Evolutionary conservation across 2,329 filamentous ascomycete species (phyloP), one percentile per base, ranked within the genome.

Genomic region (Fusarium sp.): DNA sequence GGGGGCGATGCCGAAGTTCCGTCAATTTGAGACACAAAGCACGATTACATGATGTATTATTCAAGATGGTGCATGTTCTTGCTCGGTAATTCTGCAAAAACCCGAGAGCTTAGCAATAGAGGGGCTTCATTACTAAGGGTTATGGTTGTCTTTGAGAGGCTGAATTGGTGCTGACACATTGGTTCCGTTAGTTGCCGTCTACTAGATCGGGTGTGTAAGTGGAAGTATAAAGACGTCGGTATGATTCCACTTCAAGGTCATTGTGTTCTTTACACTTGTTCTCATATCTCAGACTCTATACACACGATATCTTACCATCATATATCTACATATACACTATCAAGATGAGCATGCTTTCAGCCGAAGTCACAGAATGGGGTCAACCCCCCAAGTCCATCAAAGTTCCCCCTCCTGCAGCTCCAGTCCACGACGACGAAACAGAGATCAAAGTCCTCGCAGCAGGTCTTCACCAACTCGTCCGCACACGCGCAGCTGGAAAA

Each of bases 401-500:
- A 74, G 74, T 80, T 3, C 63, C 75, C n/a, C 78, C 81, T 42
- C 79, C 80, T 7, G 79, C 82, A 8, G 38, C 80, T 1, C 81
- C 85, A 20, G 65, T 77, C 18, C 50, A 72, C 48, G 73, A 76
- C 10, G 76, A 78, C 32, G 79, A 83, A 62, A 71, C 87, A 45
- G 85, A 85, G 57, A 81, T 90, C 78, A 85, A 83, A 68, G 81
- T 90, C 66, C 73, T 86, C 50, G 86, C 86, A 15, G 75, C 83
- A 5, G 87, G 86, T 32, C 79, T 88, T 17, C 87, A 89, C 75
- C 81, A 83, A 15, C 78, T 90, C 7, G 88, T 90, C 45, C 85
- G 85, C 52, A 80, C 81, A 42, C 84, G 87, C 33, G 88, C 87
- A 20, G 69, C 83, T 2, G 88, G 88, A 3, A 80, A 77, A n/a